Evolutionary conservation across 176 grass and related monocot genomes (phyloP).

Genomic region (Carex pumila): DNA sequence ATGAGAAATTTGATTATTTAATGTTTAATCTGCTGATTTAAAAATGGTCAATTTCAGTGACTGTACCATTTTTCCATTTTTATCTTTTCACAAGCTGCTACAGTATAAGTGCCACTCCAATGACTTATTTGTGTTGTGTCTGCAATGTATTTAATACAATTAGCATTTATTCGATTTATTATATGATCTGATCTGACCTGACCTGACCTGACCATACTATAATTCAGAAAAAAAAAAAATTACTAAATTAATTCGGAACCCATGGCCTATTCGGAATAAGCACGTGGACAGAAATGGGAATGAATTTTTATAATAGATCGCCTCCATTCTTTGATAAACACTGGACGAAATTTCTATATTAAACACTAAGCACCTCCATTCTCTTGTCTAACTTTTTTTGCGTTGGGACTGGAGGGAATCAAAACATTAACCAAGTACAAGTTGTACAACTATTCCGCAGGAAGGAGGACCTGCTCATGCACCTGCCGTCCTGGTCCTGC

Average conservation of each 20-base stretch:
- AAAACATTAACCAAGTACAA: neutral
- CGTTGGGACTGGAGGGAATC: neutral
- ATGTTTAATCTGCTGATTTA: neutral
- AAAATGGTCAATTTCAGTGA: neutral
- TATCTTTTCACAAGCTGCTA: neutral
- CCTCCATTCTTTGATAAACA: neutral
- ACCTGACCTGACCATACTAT: neutral
- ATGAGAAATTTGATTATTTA: neutral
- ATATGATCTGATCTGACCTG: neutral
- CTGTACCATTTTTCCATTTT: neutral
- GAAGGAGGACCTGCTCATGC: neutral
- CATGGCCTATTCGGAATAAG: neutral
- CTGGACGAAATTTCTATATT: neutral
- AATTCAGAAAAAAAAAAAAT: neutral
- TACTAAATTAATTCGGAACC: neutral
- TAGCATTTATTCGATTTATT: neutral
- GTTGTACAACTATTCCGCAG: constrained; percentile 2
- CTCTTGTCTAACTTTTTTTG: neutral
- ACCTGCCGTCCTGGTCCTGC: neutral
- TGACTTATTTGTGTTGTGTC: neutral
- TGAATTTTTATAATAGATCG: neutral
- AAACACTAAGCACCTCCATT: no score
- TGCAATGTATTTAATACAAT: neutral
- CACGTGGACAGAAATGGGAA: neutral
- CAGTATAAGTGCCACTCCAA: neutral